Base-by-base conservation (phyloP, 148 eudicot species). In the Fagopyrum tataricum region DNA sequence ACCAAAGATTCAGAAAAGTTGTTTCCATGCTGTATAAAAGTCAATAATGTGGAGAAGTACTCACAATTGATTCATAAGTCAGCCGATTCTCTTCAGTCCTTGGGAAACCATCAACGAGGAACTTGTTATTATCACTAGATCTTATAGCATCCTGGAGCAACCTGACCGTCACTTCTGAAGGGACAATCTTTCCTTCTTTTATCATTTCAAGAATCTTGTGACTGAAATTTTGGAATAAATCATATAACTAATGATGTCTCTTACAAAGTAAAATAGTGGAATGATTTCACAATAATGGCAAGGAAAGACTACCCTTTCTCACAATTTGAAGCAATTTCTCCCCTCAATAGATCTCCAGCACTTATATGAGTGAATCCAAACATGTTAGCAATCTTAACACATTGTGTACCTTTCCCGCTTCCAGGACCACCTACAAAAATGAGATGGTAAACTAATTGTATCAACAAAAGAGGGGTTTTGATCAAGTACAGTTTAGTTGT, bases 321-420 rank as follows among this genome's bases (percentile, higher is more conserved):
- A 76, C 82, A 88, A 48, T 81, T 77, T 14, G 90, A 91, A 48
- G 88, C 74, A 55, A 94, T 90, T 80, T 91, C 97, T 17, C 87
- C 74, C 78, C 98, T 86, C 75, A 94, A 80, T 73, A 94, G 75
- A 83, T 94, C 98, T 61, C 97, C 98, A 69, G 93, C 98, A 84
- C 97, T 94, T 77, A 94, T 72, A 76, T 94, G 98, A 5, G 91
- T 85, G 76, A 94, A 88, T 26, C 98, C 98, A 84, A 77, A 91
- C 69, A 87, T 85, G 58, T 91, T 89, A 51, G 81, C 97, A 68
- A 94, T 91, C 79, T 76, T 89, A 46, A 73, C 40, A 85, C 98
- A 94, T 73, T 91, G 98, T 18, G 98, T 94, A 71, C 98, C 98
- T 83, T 94, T 94, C 74, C 98, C 98, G 48, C 97, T 90, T 75